Base-by-base conservation (phyloP, 768 basidiomycete species). In the Trametes meyenii region DNA sequence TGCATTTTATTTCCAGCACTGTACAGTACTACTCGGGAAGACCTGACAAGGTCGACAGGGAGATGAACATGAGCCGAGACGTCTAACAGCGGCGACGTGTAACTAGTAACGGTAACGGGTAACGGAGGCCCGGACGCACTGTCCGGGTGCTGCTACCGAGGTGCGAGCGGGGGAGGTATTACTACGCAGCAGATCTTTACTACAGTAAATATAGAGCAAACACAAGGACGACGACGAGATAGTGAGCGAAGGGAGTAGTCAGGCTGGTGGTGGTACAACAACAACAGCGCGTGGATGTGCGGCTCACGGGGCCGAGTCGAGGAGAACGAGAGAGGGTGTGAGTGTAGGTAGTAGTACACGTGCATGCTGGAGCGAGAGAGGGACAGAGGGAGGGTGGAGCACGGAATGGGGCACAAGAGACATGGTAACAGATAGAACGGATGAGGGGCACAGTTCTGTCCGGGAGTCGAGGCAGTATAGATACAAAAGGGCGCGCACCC, bases 251-350 rank as follows among this genome's bases (percentile, higher is more conserved):
- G 7, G 50, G 24, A 24, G 46, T 26, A 48, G 46, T 8, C 7
- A n/a, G 51, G 23, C n/a, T n/a, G 51, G 38, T 52, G 51, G 51
- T 52, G 48, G 48, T 50, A 50, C 48, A 33, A 52, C 51, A 39
- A 52, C 51, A 52, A 52, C 51, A 52, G 51, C 51, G 51, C 39
- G 36, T 52, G 51, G 21, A 24, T 11, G 46, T 48, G 23, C 13
- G 46, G 10, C 19, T 13, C 19, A 3, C 21, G 8, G 46, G 23
- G 46, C 23, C 21, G 23, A 13, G 44, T n/a, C n/a, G n/a, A 23
- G 11, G 46, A 24, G 21, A 48, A 42, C 40, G 46, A 48, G 23
- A 26, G 46, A 12, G 16, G 12, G 42, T 2, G 52, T 23, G 14
- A 23, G 23, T 17, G 33, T n/a, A 40, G 40, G 23, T 53, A 39